Evolutionary conservation across 2,329 filamentous ascomycete genomes (phyloP), one percentile per base, ranked within the genome.

Genomic region (Dactylellina leptospora): DNA sequence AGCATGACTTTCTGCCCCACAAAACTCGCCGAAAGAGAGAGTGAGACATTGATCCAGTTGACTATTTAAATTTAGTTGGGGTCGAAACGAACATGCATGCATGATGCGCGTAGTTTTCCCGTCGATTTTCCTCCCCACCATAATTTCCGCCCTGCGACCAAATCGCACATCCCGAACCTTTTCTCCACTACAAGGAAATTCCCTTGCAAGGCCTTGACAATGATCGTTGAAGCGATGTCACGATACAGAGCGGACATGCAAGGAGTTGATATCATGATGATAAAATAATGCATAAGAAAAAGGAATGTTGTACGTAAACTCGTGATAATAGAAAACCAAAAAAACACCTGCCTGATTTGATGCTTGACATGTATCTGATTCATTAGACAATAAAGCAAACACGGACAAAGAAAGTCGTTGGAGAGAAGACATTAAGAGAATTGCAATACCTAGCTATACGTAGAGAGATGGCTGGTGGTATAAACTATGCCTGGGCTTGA

Each of bases 261-360:
- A 36, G 53, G 42, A 44, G 30, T 40, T 58, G 51, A 36, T 36
- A 66, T 66, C 42, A 44, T 66, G 28, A 40, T 42, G 30, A 44
- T 25, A 51, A 44, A 22, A 22, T 20, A 20, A 27, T 55, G 51
- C 51, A 55, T 42, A 40, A 27, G 25, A 40, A 18, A 42, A 55
- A 4, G 13, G 4, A 20, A 42, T 33, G 38, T 25, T 25, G 13
- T 51, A 58, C 30, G 16, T 66, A 22, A 40, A 42, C 53, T 44
- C n/a, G 23, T 61, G 13, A 50, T 6, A 8, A 28, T n/a, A 48
- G 22, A 20, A 45, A 45, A 45, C 22, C 4, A 30, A 33, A 28
- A 27, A 27, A 50, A 42, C 44, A 51, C 51, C 61, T 50, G 44
- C 61, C 61, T 13, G 44, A 66, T 58, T 44, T 42, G 51, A 55